These are phyloP conservation scores for Sordaria brevicollis DNA, from an alignment of 495 filamentous ascomycete genomes.

Conservation along the genomic window DNA sequence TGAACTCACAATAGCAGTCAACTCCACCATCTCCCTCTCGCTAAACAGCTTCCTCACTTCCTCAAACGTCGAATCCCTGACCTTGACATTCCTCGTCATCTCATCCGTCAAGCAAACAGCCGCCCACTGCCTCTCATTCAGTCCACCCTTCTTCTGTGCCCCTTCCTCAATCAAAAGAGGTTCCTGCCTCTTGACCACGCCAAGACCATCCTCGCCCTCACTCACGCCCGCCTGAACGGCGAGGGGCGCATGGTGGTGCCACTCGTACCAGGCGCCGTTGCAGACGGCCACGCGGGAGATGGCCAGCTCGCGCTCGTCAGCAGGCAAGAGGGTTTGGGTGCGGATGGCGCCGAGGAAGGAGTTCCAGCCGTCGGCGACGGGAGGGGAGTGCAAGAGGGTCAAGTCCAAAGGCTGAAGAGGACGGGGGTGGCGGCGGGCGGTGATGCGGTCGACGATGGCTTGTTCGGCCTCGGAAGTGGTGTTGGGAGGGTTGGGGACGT, in stretches of 20 bases:
- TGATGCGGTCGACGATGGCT: conserved; percentile 50
- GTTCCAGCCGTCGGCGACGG: conserved; percentile 73
- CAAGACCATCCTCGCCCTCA: conserved; percentile 36
- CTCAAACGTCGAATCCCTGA: conserved; percentile 53
- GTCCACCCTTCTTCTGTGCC: conserved; percentile 2
- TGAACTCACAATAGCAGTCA: conserved; percentile 55
- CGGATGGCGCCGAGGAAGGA: conserved; percentile 66
- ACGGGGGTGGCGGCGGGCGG: conserved; percentile 51
- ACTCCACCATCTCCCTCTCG: conserved; percentile 65
- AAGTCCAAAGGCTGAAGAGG: conserved; percentile 62
- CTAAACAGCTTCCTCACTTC: conserved; percentile 46
- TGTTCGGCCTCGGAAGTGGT: conserved; percentile 37
- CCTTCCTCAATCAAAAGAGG: background rate
- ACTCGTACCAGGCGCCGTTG: conserved; percentile 70
- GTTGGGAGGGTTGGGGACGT: conserved; percentile 48
- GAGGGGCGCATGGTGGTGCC: conserved; percentile 64
- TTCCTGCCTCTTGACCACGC: conserved; percentile 18
- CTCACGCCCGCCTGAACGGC: conserved; percentile 36
- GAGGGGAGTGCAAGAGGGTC: conserved; percentile 60
- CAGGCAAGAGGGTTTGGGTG: conserved; percentile 48
- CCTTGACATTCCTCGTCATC: conserved; percentile 57
- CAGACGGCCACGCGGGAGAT: conserved; percentile 67
- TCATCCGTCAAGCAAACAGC: conserved; percentile 64
- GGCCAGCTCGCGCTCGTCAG: conserved; percentile 55
- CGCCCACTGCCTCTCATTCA: conserved; percentile 51